Evolutionary conservation across 140 eudicot species (phyloP), one percentile per base, ranked within the genome.

Genomic region (Oenanthe javanica): DNA sequence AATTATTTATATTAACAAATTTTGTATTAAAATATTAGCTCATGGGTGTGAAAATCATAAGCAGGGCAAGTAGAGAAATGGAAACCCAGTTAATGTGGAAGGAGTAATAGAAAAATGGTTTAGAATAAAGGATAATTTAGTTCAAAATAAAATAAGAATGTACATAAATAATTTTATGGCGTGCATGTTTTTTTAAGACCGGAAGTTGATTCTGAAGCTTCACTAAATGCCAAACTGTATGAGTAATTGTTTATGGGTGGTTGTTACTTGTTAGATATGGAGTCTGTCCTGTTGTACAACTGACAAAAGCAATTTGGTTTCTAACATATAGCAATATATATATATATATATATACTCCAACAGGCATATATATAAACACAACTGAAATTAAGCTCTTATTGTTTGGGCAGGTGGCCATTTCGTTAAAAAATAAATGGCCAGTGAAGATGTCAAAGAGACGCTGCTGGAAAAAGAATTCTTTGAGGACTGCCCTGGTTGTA

Each of bases 401-500:
- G 21, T 25, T 49, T 75, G 64, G 59, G 59, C 78, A 74, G 78
- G 57, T 74, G 78, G 63, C 15, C 3, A 4, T 48, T 25, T 48
- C 61, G n/a, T n/a, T 23, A 16, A 11, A 13, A 54, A 6, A 7
- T 15, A 75, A 50, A 75, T 77, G 87, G 72, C 63, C 43, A 31
- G 13, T 86, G 79, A 82, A 67, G 85, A 79, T 27, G 23, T 31
- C 19, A 82, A 81, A 78, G 83, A 83, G 84, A 69, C 86, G 31
- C 78, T 93, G 63, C 80, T 93, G 84, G 80, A 84, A 36, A 84
- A 86, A 43, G 77, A 83, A 19, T 92, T 79, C 82, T 40, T 85
- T 27, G 90, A 89, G 77, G 81, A 38, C 6, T 94, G 98, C 85
- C 91, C 98, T 1, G 98, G 98, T 10, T 94, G 98, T 83, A 31